A percentile compares a stretch with the other conserved stretches of the same genome.
Evolutionary conservation across 352 stramenopile genomes (phyloP).

Genomic region (Pythium plurisporium): DNA sequence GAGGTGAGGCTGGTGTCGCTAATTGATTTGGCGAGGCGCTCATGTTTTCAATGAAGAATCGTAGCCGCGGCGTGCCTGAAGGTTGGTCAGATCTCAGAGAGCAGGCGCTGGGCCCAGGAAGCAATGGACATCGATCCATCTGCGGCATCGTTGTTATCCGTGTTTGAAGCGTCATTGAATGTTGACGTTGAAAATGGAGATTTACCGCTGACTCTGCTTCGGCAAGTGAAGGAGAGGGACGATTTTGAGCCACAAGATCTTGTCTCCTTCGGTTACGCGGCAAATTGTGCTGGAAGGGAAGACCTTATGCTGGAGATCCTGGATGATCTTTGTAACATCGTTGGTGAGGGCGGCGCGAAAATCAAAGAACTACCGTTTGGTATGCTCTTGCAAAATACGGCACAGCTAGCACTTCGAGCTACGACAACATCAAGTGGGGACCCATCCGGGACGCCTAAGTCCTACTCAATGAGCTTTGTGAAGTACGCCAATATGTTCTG

Average conservation of each 20-base stretch:
- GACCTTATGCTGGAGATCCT: constrained; percentile 42
- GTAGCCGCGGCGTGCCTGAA: constrained; percentile 26
- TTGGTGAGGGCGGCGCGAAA: not conserved
- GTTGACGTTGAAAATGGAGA: constrained; percentile 7
- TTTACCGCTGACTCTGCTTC: constrained; percentile 21
- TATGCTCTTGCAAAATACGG: constrained; percentile 63
- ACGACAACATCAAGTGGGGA: not conserved
- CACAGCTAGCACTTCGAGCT: constrained; percentile 44
- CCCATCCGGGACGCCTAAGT: not conserved
- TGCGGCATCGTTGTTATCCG: constrained; percentile 55
- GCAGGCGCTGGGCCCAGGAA: constrained; percentile 39
- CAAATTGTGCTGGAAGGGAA: constrained; percentile 28
- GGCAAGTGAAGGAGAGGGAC: constrained; percentile 36
- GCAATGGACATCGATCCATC: constrained; percentile 43
- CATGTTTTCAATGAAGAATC: not conserved
- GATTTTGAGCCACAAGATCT: constrained; percentile 69
- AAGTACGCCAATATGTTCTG: constrained; percentile 42
- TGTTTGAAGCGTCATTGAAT: constrained; percentile 43
- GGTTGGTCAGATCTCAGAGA: constrained; percentile 27
- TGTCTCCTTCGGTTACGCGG: constrained; percentile 44
- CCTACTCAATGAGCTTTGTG: constrained; percentile 36
- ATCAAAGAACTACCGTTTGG: constrained; percentile 25
- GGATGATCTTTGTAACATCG: constrained; percentile 41
- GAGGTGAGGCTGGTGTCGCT: too few relatives aligned
- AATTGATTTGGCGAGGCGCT: not conserved